Conservation (phyloP, 2,329 filamentous ascomycete genomes). For the Escovopsis sp. region DNA sequence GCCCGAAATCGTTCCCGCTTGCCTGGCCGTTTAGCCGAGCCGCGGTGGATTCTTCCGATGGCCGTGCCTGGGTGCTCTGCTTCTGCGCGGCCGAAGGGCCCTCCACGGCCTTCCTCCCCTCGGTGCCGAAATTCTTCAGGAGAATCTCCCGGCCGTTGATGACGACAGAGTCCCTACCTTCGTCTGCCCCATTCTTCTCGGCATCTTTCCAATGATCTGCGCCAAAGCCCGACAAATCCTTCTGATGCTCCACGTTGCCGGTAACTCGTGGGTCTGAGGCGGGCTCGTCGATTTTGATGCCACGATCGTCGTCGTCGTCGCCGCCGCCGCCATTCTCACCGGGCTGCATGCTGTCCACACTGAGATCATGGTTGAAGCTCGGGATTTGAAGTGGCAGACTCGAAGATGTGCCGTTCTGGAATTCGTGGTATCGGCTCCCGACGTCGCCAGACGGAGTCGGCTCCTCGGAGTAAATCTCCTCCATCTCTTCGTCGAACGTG, state of each 20-base stretch:
- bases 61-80: conserved; percentile 18
- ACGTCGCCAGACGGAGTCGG: conserved; percentile 10
- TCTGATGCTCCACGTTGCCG: conserved; percentile 45
- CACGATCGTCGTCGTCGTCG: conserved; percentile 3
- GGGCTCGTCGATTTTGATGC: conserved; percentile 9
- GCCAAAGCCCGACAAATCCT: conserved; percentile 68
- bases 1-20: conserved; percentile 33
- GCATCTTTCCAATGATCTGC: conserved; percentile 58
- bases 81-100: conserved; percentile 9
- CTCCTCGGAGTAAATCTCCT: conserved; percentile 43
- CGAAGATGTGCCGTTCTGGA: conserved; percentile 24
- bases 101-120: conserved; percentile 45
- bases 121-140: conserved; percentile 43
- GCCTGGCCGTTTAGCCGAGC: too few species aligned
- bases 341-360: conserved; percentile 31
- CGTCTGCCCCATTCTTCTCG: conserved; percentile 41
- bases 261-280: conserved; percentile 27
- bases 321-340: conserved; percentile 16
- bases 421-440: conserved; percentile 1
- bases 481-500: conserved; percentile 45
- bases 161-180: conserved; percentile 56
- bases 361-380: conserved; percentile 59
- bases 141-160: conserved; percentile 58
- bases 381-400: conserved; percentile 10
- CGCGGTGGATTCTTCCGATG: conserved; percentile 24